Conservation (phyloP, 345 rosid genomes). For the Salix dunnii region DNA sequence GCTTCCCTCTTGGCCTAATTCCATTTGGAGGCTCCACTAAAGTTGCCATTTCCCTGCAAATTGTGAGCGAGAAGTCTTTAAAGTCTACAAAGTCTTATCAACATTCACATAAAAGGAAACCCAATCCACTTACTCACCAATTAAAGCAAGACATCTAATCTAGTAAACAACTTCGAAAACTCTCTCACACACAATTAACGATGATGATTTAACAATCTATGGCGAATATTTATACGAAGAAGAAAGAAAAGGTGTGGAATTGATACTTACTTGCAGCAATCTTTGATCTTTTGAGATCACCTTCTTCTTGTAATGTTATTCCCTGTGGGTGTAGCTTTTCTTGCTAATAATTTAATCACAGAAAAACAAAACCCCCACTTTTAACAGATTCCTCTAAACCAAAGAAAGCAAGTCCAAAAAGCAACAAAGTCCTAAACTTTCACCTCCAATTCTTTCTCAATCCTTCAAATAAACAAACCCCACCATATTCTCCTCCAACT, state of each 20-base stretch:
- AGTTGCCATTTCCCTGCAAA: conserved; percentile 58
- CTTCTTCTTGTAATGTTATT: conserved; percentile 12
- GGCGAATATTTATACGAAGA: neutral
- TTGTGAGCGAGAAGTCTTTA: neutral
- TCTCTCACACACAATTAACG: neutral
- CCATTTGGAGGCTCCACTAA: conserved; percentile 82
- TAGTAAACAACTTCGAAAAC: neutral
- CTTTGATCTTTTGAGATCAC: conserved; percentile 21
- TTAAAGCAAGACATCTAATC: neutral
- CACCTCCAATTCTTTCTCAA: too few relatives aligned
- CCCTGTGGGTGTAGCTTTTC: conserved; percentile 7
- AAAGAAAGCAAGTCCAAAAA: neutral
- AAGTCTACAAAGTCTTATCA: neutral
- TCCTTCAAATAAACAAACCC: neutral
- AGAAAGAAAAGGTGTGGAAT: conserved; percentile 10
- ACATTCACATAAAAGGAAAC: neutral
- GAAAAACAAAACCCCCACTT: neutral
- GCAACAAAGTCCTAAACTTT: neutral
- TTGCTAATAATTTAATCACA: conserved; percentile 1
- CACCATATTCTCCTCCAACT: neutral
- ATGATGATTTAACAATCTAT: neutral
- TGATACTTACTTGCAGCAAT: conserved; percentile 42
- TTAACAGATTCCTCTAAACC: neutral
- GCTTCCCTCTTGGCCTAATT: conserved; percentile 46
- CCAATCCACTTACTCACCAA: neutral